A percentile compares a stretch with the other conserved stretches of the same genome.
These are phyloP conservation scores for Spizellomyces punctatus DNA, from an alignment of 192 early-diverging fungal species.

Conservation along the genomic window DNA sequence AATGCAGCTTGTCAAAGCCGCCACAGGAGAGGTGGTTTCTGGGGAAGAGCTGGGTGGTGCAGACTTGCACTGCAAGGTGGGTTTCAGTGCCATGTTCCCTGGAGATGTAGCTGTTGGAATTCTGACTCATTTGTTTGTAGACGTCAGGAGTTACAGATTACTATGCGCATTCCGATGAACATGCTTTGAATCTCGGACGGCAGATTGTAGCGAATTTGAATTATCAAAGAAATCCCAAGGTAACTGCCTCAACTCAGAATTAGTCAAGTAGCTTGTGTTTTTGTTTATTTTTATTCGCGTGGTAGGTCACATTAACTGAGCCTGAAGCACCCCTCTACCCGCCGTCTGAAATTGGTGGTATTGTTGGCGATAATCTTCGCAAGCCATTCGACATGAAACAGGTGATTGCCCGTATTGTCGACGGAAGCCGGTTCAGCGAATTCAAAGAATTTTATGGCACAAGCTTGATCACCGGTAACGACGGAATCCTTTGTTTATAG, in stretches of 20 bases:
- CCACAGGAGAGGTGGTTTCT: conserved; percentile 91
- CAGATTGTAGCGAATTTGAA: conserved; percentile 88
- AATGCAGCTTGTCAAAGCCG: conserved; percentile 79
- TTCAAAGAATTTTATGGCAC: conserved; percentile 94
- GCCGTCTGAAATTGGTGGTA: conserved; percentile 84
- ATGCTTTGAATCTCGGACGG: conserved; percentile 82
- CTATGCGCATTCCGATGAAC: conserved; percentile 81
- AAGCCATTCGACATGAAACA: conserved; percentile 88
- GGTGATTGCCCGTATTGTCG: conserved; percentile 93
- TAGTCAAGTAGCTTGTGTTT: background rate
- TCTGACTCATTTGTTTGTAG: background rate
- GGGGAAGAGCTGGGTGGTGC: conserved; percentile 95
- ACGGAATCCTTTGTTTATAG: background rate
- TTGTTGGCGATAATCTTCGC: conserved; percentile 89
- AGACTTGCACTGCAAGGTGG: conserved; percentile 85
- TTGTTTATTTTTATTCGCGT: conserved; percentile 12
- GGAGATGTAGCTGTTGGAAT: background rate
- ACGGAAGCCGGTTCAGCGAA: conserved; percentile 87
- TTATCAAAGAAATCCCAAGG: conserved; percentile 66
- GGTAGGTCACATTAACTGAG: conserved; percentile 22
- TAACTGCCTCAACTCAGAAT: conserved; percentile 19
- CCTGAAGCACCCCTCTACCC: conserved; percentile 81
- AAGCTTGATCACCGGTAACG: conserved; percentile 76
- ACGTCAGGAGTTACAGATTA: conserved; percentile 97
- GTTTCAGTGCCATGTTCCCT: background rate